Evolutionary conservation across 1,139 yeast species (phyloP), one percentile per base, ranked within the genome.

Genomic region (Zygosaccharomyces sapae): DNA sequence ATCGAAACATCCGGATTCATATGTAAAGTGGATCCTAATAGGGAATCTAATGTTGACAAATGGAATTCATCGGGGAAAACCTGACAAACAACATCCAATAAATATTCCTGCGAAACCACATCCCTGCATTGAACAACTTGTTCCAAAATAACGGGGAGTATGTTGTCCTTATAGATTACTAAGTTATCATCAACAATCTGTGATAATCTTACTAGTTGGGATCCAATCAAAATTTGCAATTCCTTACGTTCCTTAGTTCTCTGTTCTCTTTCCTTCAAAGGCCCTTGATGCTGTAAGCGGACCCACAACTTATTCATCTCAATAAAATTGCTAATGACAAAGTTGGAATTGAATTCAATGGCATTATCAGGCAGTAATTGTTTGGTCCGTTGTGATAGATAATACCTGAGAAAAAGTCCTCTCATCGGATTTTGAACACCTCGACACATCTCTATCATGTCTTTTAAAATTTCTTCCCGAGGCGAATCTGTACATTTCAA

Each of bases 281-380:
- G 96, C 1, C 98, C 98, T 66, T 89, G 96, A 63, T 90, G 96
- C 69, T 92, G 97, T 53, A 89, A 73, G 46, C 98, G 76, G 1
- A 94, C 97, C 98, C 98, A 92, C 43, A 92, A 73, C 66, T 94
- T 92, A 70, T 94, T 92, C 98, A 92, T 92, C 65, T 92, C 98
- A 51, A 90, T 83, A 66, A 92, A 94, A 65, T 92, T 94, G 29
- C 86, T 79, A 48, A 88, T 76, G 39, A 90, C 77, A 61, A 90
- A 90, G 77, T 38, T 92, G 75, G 67, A 83, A 86, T 54, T 77
- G 70, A 62, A 61, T 43, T 55, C 54, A 19, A 52, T 34, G 24
- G 45, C 41, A 22, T 38, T 51, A 25, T 30, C 45, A 2, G 90
- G 88, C 45, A 86, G 68, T 49, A 85, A 70, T 58, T 82, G 84